These are phyloP conservation scores for Hypoxylon subgilvum DNA, from an alignment of 495 filamentous ascomycete genomes.

Conservation along the genomic window DNA sequence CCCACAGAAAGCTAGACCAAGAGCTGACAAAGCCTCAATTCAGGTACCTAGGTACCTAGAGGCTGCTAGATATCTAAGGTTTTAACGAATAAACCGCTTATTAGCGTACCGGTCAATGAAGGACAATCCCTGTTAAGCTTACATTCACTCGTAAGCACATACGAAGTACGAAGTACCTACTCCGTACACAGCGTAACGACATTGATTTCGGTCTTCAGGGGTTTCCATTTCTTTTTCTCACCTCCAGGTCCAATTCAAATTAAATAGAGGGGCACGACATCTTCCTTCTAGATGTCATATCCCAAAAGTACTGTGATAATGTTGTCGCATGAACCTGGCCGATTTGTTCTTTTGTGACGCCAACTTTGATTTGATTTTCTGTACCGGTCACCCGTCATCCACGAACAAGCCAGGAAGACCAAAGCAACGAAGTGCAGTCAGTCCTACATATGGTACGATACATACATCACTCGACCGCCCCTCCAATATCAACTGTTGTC, in stretches of 20 bases:
- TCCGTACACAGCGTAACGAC: no score
- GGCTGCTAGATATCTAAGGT: no score
- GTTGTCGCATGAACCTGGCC: slow-evolving; percentile 29
- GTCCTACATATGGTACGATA: slow-evolving; percentile 26
- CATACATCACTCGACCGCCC: slow-evolving; percentile 27
- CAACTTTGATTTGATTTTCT: neutral
- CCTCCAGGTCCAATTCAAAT: no score
- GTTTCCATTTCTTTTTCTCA: slow-evolving; percentile 49
- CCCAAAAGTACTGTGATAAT: slow-evolving; percentile 8
- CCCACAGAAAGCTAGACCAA: slow-evolving; percentile 11
- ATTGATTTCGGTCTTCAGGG: slow-evolving; percentile 21
- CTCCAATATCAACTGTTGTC: slow-evolving; percentile 34
- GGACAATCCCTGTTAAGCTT: slow-evolving; percentile 14
- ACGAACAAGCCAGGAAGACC: slow-evolving; percentile 32
- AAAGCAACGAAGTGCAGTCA: slow-evolving; percentile 26
- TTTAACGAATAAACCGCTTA: no score
- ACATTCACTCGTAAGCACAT: no score
- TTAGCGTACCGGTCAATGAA: no score
- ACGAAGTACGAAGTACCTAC: slow-evolving; percentile 24
- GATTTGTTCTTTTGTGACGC: neutral
- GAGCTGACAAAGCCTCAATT: slow-evolving; percentile 20
- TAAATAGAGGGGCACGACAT: slow-evolving; percentile 74
- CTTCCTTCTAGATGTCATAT: slow-evolving; percentile 73
- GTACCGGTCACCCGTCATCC: slow-evolving; percentile 5
- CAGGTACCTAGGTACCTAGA: no score